phyloP scores from a whole-genome alignment of 2,329 filamentous ascomycete genomes.

The Dactylellina haptotyla region DNA sequence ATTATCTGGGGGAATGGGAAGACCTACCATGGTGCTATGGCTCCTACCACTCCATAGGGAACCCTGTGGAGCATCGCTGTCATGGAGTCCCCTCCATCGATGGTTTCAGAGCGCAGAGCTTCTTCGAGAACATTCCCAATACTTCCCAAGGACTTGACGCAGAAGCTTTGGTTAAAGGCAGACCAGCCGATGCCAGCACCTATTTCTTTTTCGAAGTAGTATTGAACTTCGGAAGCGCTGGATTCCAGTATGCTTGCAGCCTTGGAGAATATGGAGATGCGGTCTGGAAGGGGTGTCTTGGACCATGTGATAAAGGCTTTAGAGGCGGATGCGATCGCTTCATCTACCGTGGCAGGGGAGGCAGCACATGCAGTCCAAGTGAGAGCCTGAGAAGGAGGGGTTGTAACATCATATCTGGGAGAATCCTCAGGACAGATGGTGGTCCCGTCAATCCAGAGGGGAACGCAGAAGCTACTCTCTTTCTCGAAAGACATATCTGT shows the following conservation, averaged over 20 bases:
- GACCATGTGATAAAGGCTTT: conserved; percentile 76
- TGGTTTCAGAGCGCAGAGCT: conserved; percentile 58
- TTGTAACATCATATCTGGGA: conserved; percentile 36
- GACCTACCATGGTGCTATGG: conserved; percentile 80
- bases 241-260: conserved; percentile 73
- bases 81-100: conserved; percentile 64
- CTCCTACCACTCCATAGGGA: conserved; percentile 80
- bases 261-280: conserved; percentile 76
- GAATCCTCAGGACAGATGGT: conserved; percentile 14
- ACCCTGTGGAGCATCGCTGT: conserved; percentile 76
- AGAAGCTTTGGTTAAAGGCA: conserved; percentile 62
- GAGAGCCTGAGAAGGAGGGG: conserved; percentile 32
- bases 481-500: conserved; percentile 47
- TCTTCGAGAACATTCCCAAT: conserved; percentile 61
- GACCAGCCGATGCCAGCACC: conserved; percentile 63
- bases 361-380: conserved; percentile 68
- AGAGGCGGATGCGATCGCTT: conserved; percentile 71
- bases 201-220: conserved; percentile 71
- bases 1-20: neutral
- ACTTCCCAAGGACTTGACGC: conserved; percentile 63
- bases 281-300: conserved; percentile 69
- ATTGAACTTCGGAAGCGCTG: conserved; percentile 70
- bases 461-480: conserved; percentile 45
- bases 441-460: conserved; percentile 47
- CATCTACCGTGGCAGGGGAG: conserved; percentile 67